These are phyloP conservation scores for California macrophylla DNA, from an alignment of 441 rosid species.

Conservation along the genomic window DNA sequence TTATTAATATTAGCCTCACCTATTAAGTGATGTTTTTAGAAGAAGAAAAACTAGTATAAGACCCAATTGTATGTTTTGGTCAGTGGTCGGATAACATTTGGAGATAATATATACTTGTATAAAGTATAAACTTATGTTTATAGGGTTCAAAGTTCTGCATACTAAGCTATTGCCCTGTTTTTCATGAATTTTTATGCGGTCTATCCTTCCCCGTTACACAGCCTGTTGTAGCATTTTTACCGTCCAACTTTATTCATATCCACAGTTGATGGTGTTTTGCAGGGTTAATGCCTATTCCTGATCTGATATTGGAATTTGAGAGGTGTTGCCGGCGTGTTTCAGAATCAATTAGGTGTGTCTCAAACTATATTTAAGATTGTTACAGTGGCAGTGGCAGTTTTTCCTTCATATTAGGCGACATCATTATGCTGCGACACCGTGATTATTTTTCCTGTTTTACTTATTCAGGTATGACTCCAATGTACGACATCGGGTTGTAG, in stretches of 20 bases:
- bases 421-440: conserved; percentile 6
- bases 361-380: conserved; percentile 8
- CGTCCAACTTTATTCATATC: background rate
- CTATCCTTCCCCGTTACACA: background rate
- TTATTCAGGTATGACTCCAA: conserved; percentile 60
- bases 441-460: conserved; percentile 8
- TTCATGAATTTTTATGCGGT: background rate
- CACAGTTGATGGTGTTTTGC: conserved; percentile 21
- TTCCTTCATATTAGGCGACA: conserved; percentile 2
- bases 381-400: background rate
- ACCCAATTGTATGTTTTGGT: background rate
- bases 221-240: conserved; percentile 7
- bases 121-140: background rate
- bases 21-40: background rate
- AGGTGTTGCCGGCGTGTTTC: conserved; percentile 69
- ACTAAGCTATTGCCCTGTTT: background rate
- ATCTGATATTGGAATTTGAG: conserved; percentile 78
- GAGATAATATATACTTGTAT: background rate
- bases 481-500: conserved; percentile 60
- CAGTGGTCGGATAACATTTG: background rate
- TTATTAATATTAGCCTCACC: background rate
- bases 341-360: conserved; percentile 69
- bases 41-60: background rate
- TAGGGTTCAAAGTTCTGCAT: background rate
- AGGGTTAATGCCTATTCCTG: conserved; percentile 84